Evolutionary conservation across 768 basidiomycete genomes (phyloP).

Genomic region (Serendipita vermifera): DNA sequence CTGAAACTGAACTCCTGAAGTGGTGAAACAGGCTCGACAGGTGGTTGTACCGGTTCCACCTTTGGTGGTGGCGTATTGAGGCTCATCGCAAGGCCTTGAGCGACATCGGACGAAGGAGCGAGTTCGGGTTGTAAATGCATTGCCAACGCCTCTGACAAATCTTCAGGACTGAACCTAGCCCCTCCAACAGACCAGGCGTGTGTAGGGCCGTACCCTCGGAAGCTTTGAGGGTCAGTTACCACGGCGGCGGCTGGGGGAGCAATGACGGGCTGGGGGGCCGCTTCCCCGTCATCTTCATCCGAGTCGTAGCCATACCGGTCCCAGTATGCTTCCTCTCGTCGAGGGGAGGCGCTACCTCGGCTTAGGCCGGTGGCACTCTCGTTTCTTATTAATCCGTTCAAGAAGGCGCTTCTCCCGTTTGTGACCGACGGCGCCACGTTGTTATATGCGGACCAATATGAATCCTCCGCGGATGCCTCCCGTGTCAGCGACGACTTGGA

Average conservation of each 20-base stretch:
- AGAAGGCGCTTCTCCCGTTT: background rate
- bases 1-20: background rate
- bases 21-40: background rate
- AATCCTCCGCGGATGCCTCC: too few species aligned
- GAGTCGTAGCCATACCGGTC: slow-evolving; percentile 2
- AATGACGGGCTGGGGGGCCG: too few species aligned
- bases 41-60: background rate
- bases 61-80: background rate
- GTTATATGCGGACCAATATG: slow-evolving; percentile 3
- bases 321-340: slow-evolving; percentile 5
- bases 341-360: background rate
- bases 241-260: background rate
- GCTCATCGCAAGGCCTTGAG: background rate
- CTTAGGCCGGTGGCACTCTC: slow-evolving; percentile 1
- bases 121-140: background rate
- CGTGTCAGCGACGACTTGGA: too few species aligned
- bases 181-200: background rate
- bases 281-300: background rate
- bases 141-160: background rate
- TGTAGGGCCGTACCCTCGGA: background rate
- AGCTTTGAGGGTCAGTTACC: too few species aligned
- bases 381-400: background rate
- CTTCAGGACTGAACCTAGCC: background rate
- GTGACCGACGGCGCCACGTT: slow-evolving; percentile 4
- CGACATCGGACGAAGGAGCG: background rate